Conservation (phyloP, 176 grass and related monocot genomes). For the Musa itinerans region DNA sequence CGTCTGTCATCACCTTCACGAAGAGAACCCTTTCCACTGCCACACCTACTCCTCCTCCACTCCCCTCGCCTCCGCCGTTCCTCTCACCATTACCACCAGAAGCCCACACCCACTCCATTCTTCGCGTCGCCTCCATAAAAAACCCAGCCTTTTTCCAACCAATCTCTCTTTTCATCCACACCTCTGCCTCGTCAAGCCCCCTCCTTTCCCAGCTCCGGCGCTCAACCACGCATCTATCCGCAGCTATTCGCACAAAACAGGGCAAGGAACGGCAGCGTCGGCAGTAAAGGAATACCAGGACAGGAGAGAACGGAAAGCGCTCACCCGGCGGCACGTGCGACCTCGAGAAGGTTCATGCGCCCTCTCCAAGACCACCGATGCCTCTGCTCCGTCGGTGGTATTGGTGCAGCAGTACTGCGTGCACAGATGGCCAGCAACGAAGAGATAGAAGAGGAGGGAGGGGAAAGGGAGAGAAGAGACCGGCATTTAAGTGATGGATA, state of each 20-base stretch:
- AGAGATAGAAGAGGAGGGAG: too few relatives aligned
- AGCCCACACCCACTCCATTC: slow-evolving; percentile 2
- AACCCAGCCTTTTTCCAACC: background rate
- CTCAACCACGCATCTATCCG: background rate
- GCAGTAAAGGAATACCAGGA: background rate
- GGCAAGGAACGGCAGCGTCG: background rate
- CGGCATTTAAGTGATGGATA: too few relatives aligned
- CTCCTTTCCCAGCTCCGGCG: background rate
- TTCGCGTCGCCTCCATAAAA: background rate
- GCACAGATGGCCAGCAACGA: too few relatives aligned
- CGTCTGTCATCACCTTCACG: slow-evolving; percentile 26
- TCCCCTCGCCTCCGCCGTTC: background rate
- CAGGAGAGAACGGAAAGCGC: background rate
- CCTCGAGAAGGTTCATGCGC: background rate
- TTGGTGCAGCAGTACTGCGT: too few relatives aligned
- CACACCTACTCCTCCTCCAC: background rate
- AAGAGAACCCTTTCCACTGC: slow-evolving; percentile 4
- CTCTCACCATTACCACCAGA: background rate
- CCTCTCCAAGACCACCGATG: background rate
- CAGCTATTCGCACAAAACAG: background rate
- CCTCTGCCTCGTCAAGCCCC: background rate
- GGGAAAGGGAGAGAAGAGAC: too few relatives aligned
- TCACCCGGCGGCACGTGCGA: background rate
- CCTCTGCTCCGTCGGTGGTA: background rate
- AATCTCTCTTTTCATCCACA: background rate